These are phyloP conservation scores for Paraconiothyrium sp. DNA, from an alignment of 2,329 filamentous ascomycete species.

Conservation along the genomic window DNA sequence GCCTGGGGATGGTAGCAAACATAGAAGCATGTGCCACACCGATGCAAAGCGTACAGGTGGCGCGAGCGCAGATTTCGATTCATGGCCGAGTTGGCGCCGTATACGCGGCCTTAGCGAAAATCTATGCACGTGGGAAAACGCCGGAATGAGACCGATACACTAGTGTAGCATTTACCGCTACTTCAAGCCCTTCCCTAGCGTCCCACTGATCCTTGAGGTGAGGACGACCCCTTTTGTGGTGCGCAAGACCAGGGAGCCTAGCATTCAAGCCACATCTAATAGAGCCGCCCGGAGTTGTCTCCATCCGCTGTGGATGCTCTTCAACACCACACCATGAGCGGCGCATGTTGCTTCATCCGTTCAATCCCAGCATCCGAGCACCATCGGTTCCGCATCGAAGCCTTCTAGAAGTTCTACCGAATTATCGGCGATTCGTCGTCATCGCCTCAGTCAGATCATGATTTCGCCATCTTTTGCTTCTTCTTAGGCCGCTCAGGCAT, in stretches of 20 bases:
- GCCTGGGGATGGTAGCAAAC: constrained; percentile 36
- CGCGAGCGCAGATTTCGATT: constrained; percentile 28
- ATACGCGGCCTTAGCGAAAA: constrained; percentile 22
- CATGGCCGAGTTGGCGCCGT: constrained; percentile 34
- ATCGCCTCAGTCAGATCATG: constrained; percentile 32
- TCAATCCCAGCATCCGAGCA: constrained; percentile 20
- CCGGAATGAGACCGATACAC: constrained; percentile 31
- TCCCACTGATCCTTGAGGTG: constrained; percentile 25
- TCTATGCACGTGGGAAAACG: constrained; percentile 29
- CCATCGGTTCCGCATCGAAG: constrained; percentile 22
- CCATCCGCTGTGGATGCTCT: constrained; percentile 21
- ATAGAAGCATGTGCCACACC: constrained; percentile 11
- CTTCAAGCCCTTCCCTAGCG: constrained; percentile 24
- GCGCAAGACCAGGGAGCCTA: constrained; percentile 23
- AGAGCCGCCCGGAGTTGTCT: constrained; percentile 28
- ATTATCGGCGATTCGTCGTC: constrained; percentile 21
- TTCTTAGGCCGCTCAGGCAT: constrained; percentile 70
- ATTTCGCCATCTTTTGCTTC: constrained; percentile 65
- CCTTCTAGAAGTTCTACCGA: constrained; percentile 33
- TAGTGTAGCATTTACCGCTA: constrained; percentile 35
- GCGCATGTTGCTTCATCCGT: constrained; percentile 33
- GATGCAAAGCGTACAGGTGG: not conserved
- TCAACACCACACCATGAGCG: constrained; percentile 11
- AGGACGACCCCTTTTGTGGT: constrained; percentile 13
- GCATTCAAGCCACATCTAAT: constrained; percentile 23